phyloP scores from a whole-genome alignment of 768 basidiomycete species.

The Lactifluus pinguis region DNA sequence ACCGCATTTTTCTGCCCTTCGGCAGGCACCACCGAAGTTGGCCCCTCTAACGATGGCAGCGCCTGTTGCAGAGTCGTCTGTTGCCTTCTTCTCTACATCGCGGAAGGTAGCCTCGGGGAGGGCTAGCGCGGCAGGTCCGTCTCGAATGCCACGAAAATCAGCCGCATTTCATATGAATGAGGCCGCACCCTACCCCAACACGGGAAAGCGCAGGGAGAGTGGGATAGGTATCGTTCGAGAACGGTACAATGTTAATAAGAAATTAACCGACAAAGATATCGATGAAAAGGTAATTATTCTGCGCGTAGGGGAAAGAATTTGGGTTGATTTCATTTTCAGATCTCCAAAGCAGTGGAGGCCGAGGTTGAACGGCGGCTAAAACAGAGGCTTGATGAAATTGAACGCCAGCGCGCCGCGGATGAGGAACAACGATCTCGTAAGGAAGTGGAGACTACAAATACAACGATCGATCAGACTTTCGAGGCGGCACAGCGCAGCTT shows the following conservation, averaged over 20 bases:
- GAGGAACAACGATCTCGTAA: conserved; percentile 20
- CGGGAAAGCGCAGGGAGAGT: conserved; percentile 16
- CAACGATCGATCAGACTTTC: conserved; percentile 29
- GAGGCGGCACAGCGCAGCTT: conserved; percentile 3
- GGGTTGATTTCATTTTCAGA: conserved; percentile 31
- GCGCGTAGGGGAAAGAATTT: not conserved
- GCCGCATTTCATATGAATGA: conserved; percentile 7
- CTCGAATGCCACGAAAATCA: conserved; percentile 15
- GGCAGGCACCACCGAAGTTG: conserved; percentile 36
- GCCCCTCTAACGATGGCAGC: conserved; percentile 25
- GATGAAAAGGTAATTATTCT: conserved; percentile 50
- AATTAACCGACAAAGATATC: conserved; percentile 61
- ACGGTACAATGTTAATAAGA: conserved; percentile 10
- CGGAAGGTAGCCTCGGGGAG: not conserved
- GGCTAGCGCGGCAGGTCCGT: conserved; percentile 11
- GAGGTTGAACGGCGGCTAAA: conserved; percentile 65
- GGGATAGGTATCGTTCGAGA: conserved; percentile 10
- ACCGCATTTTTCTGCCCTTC: conserved; percentile 56
- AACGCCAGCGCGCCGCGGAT: conserved; percentile 21
- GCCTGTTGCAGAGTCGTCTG: conserved; percentile 13
- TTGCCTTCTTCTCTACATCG: conserved; percentile 21
- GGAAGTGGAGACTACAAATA: conserved; percentile 27
- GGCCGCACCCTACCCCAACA: conserved; percentile 12
- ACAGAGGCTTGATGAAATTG: conserved; percentile 48
- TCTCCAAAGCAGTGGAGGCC: conserved; percentile 62